Percentiles rank a stretch among this genome's conserved stretches.
These are phyloP conservation scores for Lichina pygmaea DNA, from an alignment of 495 filamentous ascomycete species.

Conservation along the genomic window DNA sequence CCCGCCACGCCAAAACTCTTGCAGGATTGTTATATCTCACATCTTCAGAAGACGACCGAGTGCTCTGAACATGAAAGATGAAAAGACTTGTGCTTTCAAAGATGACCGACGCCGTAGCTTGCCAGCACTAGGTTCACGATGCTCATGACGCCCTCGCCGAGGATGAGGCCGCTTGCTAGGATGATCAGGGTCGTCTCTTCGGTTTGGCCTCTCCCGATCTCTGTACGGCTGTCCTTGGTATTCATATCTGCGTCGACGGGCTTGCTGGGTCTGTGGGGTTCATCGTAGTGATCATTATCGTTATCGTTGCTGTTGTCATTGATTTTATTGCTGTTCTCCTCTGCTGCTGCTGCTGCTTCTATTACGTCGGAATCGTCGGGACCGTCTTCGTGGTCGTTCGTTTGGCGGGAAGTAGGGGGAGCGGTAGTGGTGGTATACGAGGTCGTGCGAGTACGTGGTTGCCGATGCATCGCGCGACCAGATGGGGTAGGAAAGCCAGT, in stretches of 20 bases:
- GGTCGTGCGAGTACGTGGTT: too few species aligned
- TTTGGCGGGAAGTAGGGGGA: too few species aligned
- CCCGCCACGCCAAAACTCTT: too few species aligned
- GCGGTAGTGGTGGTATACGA: too few species aligned
- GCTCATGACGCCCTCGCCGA: conserved; percentile 84
- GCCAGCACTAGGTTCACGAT: conserved; percentile 75
- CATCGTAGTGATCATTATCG: conserved; percentile 17
- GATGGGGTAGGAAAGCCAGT: too few species aligned
- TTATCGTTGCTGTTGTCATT: conserved; percentile 17
- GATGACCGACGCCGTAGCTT: conserved; percentile 51
- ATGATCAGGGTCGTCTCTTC: conserved; percentile 31
- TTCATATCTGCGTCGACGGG: background rate
- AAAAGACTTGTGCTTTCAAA: conserved; percentile 14
- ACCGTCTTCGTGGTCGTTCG: too few species aligned
- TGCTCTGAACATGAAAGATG: background rate
- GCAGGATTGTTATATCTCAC: too few species aligned
- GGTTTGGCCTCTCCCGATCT: background rate
- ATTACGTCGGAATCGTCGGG: too few species aligned
- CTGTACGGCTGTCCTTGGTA: background rate
- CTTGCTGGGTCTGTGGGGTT: conserved; percentile 6
- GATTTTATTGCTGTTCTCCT: too few species aligned
- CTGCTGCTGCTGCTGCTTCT: too few species aligned
- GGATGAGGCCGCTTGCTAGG: conserved; percentile 51
- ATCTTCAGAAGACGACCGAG: too few species aligned
- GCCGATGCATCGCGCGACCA: too few species aligned